Evolutionary conservation across 1,139 yeast genomes (phyloP).

Genomic region (Diutina neorugosa): DNA sequence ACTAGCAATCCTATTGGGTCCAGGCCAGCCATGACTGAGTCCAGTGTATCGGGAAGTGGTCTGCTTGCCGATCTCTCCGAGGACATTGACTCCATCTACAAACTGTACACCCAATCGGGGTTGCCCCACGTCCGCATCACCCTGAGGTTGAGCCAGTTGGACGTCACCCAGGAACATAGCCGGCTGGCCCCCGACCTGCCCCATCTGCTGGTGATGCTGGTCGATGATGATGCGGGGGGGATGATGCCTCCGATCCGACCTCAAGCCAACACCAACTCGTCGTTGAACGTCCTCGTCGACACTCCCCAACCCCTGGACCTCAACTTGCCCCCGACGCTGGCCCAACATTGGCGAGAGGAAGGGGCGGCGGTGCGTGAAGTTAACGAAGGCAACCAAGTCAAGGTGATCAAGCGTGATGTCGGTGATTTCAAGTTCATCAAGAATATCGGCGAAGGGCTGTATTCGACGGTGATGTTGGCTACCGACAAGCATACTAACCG

Average conservation of each 20-base stretch:
- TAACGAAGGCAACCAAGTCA: conserved; percentile 9
- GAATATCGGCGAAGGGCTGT: conserved; percentile 90
- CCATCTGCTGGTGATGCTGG: conserved; percentile 13
- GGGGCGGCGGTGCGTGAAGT: conserved; percentile 28
- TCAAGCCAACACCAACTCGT: conserved; percentile 20
- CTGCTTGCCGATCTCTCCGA: conserved; percentile 14
- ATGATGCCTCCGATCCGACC: conserved; percentile 14
- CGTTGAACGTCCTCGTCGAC: conserved; percentile 26
- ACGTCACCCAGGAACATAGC: conserved; percentile 8
- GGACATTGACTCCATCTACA: conserved; percentile 26
- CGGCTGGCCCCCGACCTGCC: conserved; percentile 8
- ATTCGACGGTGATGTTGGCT: conserved; percentile 86
- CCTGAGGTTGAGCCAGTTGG: conserved; percentile 19
- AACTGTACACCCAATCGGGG: conserved; percentile 13
- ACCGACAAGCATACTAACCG: conserved; percentile 61
- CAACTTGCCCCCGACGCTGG: neutral
- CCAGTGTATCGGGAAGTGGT: conserved; percentile 5
- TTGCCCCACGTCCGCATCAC: conserved; percentile 14
- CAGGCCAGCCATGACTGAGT: neutral
- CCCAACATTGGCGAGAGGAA: conserved; percentile 19
- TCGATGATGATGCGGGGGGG: conserved; percentile 11
- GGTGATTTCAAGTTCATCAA: conserved; percentile 81
- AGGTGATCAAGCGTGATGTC: conserved; percentile 47
- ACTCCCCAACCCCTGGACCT: neutral
- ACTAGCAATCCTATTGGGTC: neutral